Evolutionary conservation across 306 rosid genomes (phyloP), one percentile per base, ranked within the genome.

Genomic region (Acacia crassicarpa): DNA sequence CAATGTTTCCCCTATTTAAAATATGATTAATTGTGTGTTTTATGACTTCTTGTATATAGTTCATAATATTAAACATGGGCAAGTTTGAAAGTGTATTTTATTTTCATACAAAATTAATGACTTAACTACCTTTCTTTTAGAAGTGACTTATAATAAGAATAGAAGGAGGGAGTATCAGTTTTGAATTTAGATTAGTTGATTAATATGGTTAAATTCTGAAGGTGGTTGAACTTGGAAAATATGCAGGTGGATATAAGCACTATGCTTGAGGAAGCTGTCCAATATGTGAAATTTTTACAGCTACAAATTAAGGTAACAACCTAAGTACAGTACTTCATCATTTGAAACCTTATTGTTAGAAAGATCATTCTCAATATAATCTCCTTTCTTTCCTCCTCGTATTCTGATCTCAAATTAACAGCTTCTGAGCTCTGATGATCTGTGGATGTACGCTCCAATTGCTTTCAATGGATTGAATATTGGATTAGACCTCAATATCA

Each of bases 241-340:
- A 72, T 90, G 77, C 83, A 95, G 98, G 98, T 95, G 67, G 99
- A 95, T 85, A 92, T 92, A 74, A 93, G 98, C 90, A 95, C 97
- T 78, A 95, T 95, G 97, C 99, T 95, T 53, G 99, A 95, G 84
- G 99, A 93, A 88, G 98, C 96, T 72, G 97, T 89, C 59, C 91
- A 87, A 41, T 93, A 95, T 86, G 98, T 95, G 77, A 93, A 92
- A 82, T 93, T 95, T 78, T 83, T 95, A 70, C 94, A 92, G 79
- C 93, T 92, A 74, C 99, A 93, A 84, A 92, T 93, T 77, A 92
- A 92, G 99, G 99, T 93, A 77, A 85, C 77, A 79, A 79, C 16
- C 44, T 25, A 93, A 89, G 17, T 62, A 53, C 5, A 35, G 6
- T 38, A 74, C 72, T 78, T 68, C 85, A 75, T 72, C 89, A 35